Evolutionary conservation across 1,139 yeast genomes (phyloP), one percentile per base, ranked within the genome.

Genomic region (Kazachstania sp.): DNA sequence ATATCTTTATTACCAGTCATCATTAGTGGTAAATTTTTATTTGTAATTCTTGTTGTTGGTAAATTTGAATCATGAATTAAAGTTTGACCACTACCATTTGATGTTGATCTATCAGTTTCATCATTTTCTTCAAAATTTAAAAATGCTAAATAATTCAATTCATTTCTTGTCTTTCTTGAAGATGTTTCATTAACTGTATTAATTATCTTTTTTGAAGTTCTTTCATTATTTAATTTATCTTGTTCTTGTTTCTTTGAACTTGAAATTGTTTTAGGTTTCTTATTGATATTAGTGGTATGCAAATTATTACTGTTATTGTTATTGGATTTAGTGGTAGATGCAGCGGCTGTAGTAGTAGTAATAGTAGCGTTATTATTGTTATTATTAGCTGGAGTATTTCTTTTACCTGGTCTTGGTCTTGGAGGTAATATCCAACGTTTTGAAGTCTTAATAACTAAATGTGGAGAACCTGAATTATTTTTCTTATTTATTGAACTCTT

Each of bases 331-430:
- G 13, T 28, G 16, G 12, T 38, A 28, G 30, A 23, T 26, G 41
- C 41, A 38, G 41, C 19, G n/a, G 41, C n/a, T 18, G 32, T 19
- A 23, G 44, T 31, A 32, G 13, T 18, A 23, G 15, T 26, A 20
- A 5, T 32, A 7, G 39, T n/a, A 28, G 32, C 26, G 20, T 19
- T 12, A 15, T 31, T n/a, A 12, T 19, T 32, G 9, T 15, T 9
- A 16, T 26, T 34, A 31, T 38, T 44, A 11, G 45, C 44, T 23
- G 41, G 41, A 34, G 45, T 49, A 47, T 44, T 54, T 72, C 64
- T 48, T 71, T 59, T 53, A 45, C 75, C 79, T 32, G 79, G 74
- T 63, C 75, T 74, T 71, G 77, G 76, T 66, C 77, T 72, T 51
- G 79, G 77, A 58, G 67, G 67, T 43, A 63, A 50, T 36, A 63